Percentiles rank a stretch among this genome's conserved stretches.
These are phyloP conservation scores for Ceratobasidium sp. DNA, from an alignment of 1,284 basidiomycete genomes.

Conservation along the genomic window DNA sequence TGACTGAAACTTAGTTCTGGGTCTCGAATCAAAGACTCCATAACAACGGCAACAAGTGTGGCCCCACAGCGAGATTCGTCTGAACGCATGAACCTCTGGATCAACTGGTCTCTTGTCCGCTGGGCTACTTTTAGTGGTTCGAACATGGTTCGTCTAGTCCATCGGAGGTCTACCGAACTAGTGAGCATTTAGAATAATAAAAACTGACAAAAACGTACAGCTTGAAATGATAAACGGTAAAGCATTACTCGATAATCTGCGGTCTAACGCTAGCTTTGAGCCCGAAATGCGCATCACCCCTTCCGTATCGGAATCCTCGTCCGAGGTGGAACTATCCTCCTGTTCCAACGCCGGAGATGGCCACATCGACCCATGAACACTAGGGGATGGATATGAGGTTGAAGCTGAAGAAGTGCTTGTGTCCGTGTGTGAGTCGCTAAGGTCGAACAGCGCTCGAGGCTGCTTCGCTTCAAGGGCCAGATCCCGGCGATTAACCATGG, in stretches of 20 bases:
- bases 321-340: constrained; percentile 23
- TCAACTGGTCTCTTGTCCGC: background rate
- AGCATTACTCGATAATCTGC: background rate
- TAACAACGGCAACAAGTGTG: background rate
- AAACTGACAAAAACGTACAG: constrained; percentile 7
- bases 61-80: constrained; percentile 11
- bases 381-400: background rate
- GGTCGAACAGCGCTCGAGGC: background rate
- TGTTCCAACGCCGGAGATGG: constrained; percentile 28
- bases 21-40: background rate
- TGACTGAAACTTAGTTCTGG: background rate
- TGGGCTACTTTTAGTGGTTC: constrained; percentile 7
- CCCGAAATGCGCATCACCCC: background rate
- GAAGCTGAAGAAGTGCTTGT: no score
- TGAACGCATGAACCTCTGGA: background rate
- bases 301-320: constrained; percentile 15
- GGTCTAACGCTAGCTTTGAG: background rate
- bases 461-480: background rate
- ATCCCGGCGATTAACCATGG: background rate
- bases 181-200: background rate
- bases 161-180: background rate
- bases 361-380: background rate
- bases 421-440: background rate
- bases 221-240: constrained; percentile 18
- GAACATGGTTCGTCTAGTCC: constrained; percentile 1